A percentile compares a stretch with the other conserved stretches of the same genome.
phyloP scores from a whole-genome alignment of 495 filamentous ascomycete species.

The Niebla homalea region DNA sequence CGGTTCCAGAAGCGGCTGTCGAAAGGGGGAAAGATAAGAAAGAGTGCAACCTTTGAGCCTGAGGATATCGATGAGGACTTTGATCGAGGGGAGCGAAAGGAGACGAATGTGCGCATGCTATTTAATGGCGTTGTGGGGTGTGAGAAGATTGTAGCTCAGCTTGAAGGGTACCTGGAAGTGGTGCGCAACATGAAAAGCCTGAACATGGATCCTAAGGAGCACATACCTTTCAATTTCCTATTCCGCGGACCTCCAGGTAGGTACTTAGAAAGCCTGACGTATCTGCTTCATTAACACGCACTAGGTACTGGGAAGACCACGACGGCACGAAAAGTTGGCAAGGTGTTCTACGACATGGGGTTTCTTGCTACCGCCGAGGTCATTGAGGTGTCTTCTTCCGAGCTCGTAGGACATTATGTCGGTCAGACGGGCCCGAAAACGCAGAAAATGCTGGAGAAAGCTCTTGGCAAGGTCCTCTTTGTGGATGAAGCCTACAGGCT shows the following conservation, averaged over 20 bases:
- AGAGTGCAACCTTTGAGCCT: constrained; percentile 35
- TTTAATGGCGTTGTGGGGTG: constrained; percentile 57
- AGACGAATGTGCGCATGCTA: constrained; percentile 39
- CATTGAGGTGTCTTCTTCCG: constrained; percentile 45
- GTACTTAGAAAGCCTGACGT: constrained; percentile 3
- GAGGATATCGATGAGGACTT: constrained; percentile 58
- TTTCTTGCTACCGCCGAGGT: constrained; percentile 42
- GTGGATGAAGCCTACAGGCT: constrained; percentile 52
- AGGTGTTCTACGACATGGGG: constrained; percentile 61
- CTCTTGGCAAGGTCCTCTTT: constrained; percentile 46
- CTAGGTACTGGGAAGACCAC: constrained; percentile 63
- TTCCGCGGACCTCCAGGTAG: constrained; percentile 52
- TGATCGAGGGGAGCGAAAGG: constrained; percentile 36
- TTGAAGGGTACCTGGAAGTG: constrained; percentile 47
- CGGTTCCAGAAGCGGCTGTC: constrained; percentile 40
- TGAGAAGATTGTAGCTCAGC: constrained; percentile 42
- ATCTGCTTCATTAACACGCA: constrained; percentile 4
- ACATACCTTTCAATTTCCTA: constrained; percentile 48
- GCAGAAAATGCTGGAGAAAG: constrained; percentile 24
- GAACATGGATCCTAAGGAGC: constrained; percentile 42
- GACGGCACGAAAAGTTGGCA: constrained; percentile 57
- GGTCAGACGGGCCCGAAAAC: constrained; percentile 39
- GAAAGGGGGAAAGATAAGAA: constrained; percentile 7
- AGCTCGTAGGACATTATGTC: constrained; percentile 45
- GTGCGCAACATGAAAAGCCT: constrained; percentile 36